Conservation (phyloP, 106 monocot genomes). For the Apostasia ramifera region DNA sequence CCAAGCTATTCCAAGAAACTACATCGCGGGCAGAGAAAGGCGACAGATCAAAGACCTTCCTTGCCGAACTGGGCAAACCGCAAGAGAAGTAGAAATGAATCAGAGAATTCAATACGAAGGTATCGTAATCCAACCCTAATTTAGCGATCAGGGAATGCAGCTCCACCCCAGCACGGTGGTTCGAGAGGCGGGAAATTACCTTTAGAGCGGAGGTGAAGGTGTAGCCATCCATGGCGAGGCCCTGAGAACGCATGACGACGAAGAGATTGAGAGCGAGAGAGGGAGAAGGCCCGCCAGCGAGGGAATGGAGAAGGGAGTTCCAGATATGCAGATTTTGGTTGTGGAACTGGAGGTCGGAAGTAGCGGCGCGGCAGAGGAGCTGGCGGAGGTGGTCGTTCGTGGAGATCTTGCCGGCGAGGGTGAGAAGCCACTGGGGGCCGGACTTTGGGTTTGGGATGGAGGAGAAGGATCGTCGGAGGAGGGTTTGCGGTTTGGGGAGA, state of each 20-base stretch:
- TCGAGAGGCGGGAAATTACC: constrained; percentile 20
- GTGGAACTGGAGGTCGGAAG: constrained; percentile 17
- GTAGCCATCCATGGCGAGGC: constrained; percentile 47
- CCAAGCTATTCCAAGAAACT: constrained; percentile 77
- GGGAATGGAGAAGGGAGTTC: constrained; percentile 47
- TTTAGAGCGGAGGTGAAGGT: constrained; percentile 54
- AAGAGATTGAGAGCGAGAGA: constrained; percentile 38
- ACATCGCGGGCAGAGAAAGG: constrained; percentile 21
- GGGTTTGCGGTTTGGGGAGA: background rate
- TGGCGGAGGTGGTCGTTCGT: constrained; percentile 24
- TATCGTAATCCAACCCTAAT: constrained; percentile 35
- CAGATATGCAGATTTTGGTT: constrained; percentile 21
- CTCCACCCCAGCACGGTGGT: constrained; percentile 7
- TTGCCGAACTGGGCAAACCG: constrained; percentile 11
- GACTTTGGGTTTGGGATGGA: constrained; percentile 9
- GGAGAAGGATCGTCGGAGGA: constrained; percentile 9
- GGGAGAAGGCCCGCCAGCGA: constrained; percentile 28
- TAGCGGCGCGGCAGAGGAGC: constrained; percentile 31
- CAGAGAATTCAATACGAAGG: constrained; percentile 63
- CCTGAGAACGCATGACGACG: constrained; percentile 16
- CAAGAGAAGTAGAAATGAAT: constrained; percentile 46
- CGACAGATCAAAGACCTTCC: constrained; percentile 35
- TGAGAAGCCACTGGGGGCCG: constrained; percentile 14
- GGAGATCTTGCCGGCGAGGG: constrained; percentile 21
- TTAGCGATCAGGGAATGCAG: constrained; percentile 46